Conservation (phyloP, 179 eudicot genomes). For the Actinidia chinensis region DNA sequence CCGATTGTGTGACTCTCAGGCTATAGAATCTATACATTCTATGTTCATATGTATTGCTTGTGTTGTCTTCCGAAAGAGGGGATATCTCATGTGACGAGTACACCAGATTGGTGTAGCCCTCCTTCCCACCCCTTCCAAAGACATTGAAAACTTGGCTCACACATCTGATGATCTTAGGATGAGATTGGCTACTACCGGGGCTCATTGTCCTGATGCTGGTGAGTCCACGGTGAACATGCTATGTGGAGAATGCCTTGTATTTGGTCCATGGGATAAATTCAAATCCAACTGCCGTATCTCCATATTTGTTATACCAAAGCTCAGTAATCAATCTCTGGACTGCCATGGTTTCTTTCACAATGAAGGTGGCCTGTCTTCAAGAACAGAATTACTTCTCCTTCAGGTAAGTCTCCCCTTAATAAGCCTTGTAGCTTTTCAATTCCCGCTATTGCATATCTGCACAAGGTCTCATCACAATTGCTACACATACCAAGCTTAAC, state of each 20-base stretch:
- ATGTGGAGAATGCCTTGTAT: constrained; percentile 22
- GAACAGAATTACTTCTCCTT: constrained; percentile 44
- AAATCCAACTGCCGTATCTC: constrained; percentile 48
- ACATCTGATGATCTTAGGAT: too few species aligned
- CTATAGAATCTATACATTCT: too few species aligned
- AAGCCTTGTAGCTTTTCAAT: constrained; percentile 52
- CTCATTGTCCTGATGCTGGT: not conserved
- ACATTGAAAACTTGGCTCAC: constrained; percentile 4
- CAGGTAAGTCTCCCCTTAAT: constrained; percentile 27
- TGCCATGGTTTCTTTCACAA: constrained; percentile 59
- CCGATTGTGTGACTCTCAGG: too few species aligned
- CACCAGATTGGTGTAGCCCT: too few species aligned
- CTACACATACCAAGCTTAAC: too few species aligned
- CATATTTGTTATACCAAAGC: constrained; percentile 6
- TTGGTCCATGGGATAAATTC: constrained; percentile 53
- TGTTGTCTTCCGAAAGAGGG: too few species aligned
- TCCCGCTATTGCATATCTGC: constrained; percentile 34
- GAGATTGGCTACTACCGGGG: constrained; percentile 17
- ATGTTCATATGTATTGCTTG: too few species aligned
- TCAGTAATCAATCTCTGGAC: constrained; percentile 45
- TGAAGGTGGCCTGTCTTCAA: constrained; percentile 55
- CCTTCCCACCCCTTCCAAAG: not conserved
- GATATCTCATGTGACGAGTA: too few species aligned
- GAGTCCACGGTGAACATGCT: constrained; percentile 19
- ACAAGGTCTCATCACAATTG: not conserved